A percentile compares a stretch with the other conserved stretches of the same genome.
Evolutionary conservation across 2,329 filamentous ascomycete species (phyloP).

Genomic region (Penicillium sp.): DNA sequence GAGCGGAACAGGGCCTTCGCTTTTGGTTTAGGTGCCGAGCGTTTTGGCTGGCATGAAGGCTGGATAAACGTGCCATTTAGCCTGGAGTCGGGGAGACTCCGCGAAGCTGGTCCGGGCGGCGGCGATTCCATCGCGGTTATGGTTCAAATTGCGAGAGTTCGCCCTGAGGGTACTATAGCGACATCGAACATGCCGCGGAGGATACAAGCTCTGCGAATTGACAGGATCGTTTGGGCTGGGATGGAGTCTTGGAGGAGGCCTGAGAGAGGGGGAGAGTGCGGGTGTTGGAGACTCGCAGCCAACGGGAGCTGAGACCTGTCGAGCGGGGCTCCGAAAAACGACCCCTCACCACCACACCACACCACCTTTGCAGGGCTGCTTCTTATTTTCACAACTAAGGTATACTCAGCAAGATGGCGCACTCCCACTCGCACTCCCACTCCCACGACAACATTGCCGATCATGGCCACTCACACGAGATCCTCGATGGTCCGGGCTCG

Average conservation of each 20-base stretch:
- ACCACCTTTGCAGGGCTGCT: background rate
- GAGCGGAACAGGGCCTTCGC: slow-evolving; percentile 3
- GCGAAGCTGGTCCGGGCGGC: background rate
- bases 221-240: background rate
- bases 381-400: background rate
- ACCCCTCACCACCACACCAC: slow-evolving; percentile 1
- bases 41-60: slow-evolving; percentile 4
- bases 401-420: slow-evolving; percentile 30
- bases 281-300: background rate
- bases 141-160: slow-evolving; percentile 3
- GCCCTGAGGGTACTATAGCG: background rate
- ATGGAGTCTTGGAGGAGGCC: background rate
- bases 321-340: slow-evolving; percentile 4
- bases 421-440: slow-evolving; percentile 48
- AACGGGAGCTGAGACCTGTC: background rate
- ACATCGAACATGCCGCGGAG: background rate
- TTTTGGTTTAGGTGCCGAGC: slow-evolving; percentile 14
- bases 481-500: slow-evolving; percentile 90
- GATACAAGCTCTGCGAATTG: background rate
- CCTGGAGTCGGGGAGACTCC: slow-evolving; percentile 13
- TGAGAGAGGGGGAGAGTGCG: background rate
- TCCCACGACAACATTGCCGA: slow-evolving; percentile 63
- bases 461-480: slow-evolving; percentile 95
- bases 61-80: slow-evolving; percentile 15
- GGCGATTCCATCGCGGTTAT: background rate